Conservation (phyloP, 2,329 filamentous ascomycete species). For the Alternaria rosae region DNA sequence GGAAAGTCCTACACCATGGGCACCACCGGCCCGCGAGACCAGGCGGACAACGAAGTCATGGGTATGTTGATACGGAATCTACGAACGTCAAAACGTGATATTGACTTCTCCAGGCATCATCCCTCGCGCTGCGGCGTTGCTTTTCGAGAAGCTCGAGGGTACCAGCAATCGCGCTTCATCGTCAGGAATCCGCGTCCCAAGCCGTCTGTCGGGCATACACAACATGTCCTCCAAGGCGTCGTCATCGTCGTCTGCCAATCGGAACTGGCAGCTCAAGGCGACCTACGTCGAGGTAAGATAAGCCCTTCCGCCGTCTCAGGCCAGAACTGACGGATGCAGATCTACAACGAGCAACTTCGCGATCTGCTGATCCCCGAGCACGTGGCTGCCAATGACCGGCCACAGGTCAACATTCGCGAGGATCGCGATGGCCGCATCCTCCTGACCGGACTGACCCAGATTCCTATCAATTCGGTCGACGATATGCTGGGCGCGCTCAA, state of each 20-base stretch:
- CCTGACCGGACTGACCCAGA: constrained; percentile 85
- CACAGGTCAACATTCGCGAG: constrained; percentile 87
- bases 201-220: constrained; percentile 71
- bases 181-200: constrained; percentile 74
- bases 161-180: constrained; percentile 67
- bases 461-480: constrained; percentile 88
- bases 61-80: constrained; percentile 63
- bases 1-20: constrained; percentile 99
- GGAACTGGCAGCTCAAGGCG: constrained; percentile 89
- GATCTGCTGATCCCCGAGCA: constrained; percentile 85
- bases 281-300: constrained; percentile 77
- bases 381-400: constrained; percentile 72
- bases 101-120: constrained; percentile 77
- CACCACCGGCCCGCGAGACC: constrained; percentile 84
- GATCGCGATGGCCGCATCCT: constrained; percentile 94
- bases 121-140: constrained; percentile 81
- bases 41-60: constrained; percentile 74
- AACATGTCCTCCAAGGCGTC: constrained; percentile 52
- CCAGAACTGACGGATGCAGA: constrained; percentile 60
- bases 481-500: constrained; percentile 89
- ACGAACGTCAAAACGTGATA: background rate
- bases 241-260: constrained; percentile 62
- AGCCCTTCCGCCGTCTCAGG: background rate
- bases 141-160: constrained; percentile 87
- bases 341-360: constrained; percentile 95